A percentile compares a stretch with the other conserved stretches of the same genome.
Conservation (phyloP, 2,329 filamentous ascomycete species). For the Ceratocystis cubensis region DNA sequence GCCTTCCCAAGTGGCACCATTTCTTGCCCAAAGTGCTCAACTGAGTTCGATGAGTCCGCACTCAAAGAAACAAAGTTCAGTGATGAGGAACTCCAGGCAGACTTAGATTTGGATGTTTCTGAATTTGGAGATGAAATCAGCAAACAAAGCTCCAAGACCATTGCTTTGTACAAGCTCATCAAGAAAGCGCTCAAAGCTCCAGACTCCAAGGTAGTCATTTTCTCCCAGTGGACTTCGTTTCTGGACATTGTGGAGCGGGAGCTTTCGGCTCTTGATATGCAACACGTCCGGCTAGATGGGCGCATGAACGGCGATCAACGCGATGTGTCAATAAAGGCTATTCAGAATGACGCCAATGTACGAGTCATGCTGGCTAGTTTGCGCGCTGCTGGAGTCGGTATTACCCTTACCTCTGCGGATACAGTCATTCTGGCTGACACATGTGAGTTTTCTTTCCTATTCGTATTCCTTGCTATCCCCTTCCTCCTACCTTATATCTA, state of each 20-base stretch:
- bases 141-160: constrained; percentile 68
- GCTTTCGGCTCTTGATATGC: constrained; percentile 46
- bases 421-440: constrained; percentile 73
- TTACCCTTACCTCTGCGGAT: constrained; percentile 77
- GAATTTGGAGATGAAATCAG: constrained; percentile 41
- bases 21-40: constrained; percentile 76
- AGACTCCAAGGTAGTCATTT: constrained; percentile 57
- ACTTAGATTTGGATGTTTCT: constrained; percentile 37
- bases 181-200: constrained; percentile 52
- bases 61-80: constrained; percentile 27
- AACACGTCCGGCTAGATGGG: constrained; percentile 64
- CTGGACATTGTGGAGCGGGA: constrained; percentile 59
- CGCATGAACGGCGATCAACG: constrained; percentile 58
- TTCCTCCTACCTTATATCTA: too few species aligned
- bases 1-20: constrained; percentile 56
- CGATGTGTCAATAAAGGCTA: constrained; percentile 55
- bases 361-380: constrained; percentile 72
- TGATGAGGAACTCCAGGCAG: constrained; percentile 43
- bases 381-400: constrained; percentile 68
- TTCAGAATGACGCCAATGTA: constrained; percentile 54
- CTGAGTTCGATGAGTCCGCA: constrained; percentile 46
- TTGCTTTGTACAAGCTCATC: constrained; percentile 63
- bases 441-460: constrained; percentile 35
- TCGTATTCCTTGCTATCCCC: background rate
- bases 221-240: constrained; percentile 68